A percentile compares a stretch with the other conserved stretches of the same genome.
Conservation (phyloP, 1,284 basidiomycete species). For the Boletellus sp. region DNA sequence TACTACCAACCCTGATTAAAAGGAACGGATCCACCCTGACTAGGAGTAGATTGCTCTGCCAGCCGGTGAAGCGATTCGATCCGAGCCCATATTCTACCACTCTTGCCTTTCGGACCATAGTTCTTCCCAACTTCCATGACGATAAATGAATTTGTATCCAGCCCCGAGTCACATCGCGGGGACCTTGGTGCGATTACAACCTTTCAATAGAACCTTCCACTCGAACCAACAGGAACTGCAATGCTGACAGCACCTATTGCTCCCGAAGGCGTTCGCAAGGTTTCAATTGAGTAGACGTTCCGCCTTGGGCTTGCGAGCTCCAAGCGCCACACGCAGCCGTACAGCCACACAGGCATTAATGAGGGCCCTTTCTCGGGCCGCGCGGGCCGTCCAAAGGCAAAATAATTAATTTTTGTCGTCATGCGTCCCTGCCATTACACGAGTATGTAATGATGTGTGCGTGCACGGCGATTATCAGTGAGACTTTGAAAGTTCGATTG, state of each 20-base stretch:
- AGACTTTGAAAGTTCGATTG: constrained; percentile 6
- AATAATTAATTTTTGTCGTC: too few relatives aligned
- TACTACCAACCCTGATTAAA: too few relatives aligned
- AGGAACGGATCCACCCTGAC: constrained; percentile 1
- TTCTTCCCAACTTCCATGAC: constrained; percentile 3
- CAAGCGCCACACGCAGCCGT: constrained; percentile 14
- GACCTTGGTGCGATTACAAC: too few relatives aligned
- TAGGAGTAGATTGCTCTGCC: constrained; percentile 2
- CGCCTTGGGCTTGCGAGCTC: too few relatives aligned
- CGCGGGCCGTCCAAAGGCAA: too few relatives aligned
- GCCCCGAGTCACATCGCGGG: too few relatives aligned
- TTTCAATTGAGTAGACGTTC: constrained; percentile 1
- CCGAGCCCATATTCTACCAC: background rate
- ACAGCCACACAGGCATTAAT: constrained; percentile 10
- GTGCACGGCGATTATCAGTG: constrained; percentile 5
- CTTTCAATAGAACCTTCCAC: background rate
- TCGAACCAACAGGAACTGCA: background rate
- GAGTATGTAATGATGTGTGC: background rate
- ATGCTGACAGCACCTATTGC: background rate
- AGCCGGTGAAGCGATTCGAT: constrained; percentile 14
- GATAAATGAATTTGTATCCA: constrained; percentile 1
- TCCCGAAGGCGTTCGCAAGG: constrained; percentile 15
- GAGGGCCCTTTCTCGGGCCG: too few relatives aligned
- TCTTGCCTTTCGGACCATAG: constrained; percentile 1
- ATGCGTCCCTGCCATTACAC: too few relatives aligned